A percentile compares a stretch with the other conserved stretches of the same genome.
Conservation (phyloP, 2,329 filamentous ascomycete genomes). For the Myriosclerotinia duriaeana region DNA sequence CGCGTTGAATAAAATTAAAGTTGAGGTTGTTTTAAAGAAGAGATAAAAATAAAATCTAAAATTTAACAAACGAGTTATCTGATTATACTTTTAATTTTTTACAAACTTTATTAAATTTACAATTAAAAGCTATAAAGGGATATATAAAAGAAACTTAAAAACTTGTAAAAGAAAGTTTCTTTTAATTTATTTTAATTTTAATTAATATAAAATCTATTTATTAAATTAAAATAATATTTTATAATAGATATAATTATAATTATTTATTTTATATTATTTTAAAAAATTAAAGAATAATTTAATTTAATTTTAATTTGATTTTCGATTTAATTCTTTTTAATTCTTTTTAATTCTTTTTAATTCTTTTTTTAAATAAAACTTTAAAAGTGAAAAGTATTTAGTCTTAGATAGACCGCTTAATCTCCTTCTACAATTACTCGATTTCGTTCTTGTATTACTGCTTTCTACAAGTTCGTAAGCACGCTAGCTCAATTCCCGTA, state of each 20-base stretch:
- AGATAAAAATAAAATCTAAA: background rate
- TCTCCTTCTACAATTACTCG: no score
- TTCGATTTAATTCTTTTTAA: background rate
- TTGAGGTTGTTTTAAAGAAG: constrained; percentile 14
- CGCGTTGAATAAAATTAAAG: constrained; percentile 7
- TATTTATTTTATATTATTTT: background rate
- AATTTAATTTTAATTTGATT: background rate
- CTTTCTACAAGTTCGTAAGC: no score
- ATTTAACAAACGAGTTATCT: background rate
- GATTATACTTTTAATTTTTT: background rate
- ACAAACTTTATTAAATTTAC: background rate
- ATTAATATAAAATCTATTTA: background rate
- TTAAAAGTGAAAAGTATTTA: no score
- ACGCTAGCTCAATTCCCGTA: background rate
- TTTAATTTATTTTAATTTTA: background rate
- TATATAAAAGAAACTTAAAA: background rate
- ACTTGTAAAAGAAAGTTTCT: background rate
- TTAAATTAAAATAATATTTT: no score
- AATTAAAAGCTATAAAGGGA: background rate
- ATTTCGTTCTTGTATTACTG: no score
- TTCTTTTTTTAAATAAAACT: background rate
- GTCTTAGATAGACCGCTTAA: no score
- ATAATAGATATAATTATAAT: no score
- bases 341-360: background rate
- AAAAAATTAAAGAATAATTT: background rate